Percentiles rank a stretch among this genome's conserved stretches.
Conservation (phyloP, 352 stramenopile species). For the Pythium dissotocum region DNA sequence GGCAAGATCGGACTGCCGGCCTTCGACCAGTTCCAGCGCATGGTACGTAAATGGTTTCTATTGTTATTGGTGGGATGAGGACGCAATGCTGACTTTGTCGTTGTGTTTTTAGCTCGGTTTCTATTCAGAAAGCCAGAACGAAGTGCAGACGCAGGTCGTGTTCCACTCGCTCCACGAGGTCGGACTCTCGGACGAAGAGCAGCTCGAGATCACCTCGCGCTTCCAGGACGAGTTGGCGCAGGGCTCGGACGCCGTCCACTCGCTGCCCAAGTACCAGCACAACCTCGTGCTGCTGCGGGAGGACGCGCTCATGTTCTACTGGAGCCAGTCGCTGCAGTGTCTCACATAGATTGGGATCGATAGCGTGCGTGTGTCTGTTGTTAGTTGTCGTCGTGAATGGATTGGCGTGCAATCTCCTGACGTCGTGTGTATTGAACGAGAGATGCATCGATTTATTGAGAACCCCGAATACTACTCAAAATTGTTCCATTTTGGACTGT, state of each 20-base stretch:
- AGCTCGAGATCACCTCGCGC: slow-evolving; percentile 62
- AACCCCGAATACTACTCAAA: slow-evolving; percentile 1
- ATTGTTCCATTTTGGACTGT: not conserved
- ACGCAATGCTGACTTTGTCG: not conserved
- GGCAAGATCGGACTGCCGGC: slow-evolving; percentile 79
- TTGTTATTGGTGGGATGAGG: not conserved
- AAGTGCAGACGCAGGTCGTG: slow-evolving; percentile 73
- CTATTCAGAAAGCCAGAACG: slow-evolving; percentile 73
- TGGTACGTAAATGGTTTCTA: slow-evolving; percentile 46
- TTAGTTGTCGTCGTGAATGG: not conserved
- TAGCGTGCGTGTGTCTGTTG: not conserved
- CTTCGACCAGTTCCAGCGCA: slow-evolving; percentile 82
- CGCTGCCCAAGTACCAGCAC: slow-evolving; percentile 81
- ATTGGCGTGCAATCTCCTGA: slow-evolving; percentile 6
- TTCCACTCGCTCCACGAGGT: slow-evolving; percentile 71
- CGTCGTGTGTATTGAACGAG: slow-evolving; percentile 22
- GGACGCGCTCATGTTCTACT: slow-evolving; percentile 87
- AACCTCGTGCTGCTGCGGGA: slow-evolving; percentile 83
- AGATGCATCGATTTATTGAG: slow-evolving; percentile 17
- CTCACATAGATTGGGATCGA: slow-evolving; percentile 15
- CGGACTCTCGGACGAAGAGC: slow-evolving; percentile 56
- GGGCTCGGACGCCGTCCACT: slow-evolving; percentile 72
- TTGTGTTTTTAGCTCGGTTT: slow-evolving; percentile 60
- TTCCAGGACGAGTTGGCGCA: slow-evolving; percentile 62
- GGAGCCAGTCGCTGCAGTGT: slow-evolving; percentile 69